Conservation (phyloP, 768 basidiomycete species). For the Symmetrospora coprosmae region DNA sequence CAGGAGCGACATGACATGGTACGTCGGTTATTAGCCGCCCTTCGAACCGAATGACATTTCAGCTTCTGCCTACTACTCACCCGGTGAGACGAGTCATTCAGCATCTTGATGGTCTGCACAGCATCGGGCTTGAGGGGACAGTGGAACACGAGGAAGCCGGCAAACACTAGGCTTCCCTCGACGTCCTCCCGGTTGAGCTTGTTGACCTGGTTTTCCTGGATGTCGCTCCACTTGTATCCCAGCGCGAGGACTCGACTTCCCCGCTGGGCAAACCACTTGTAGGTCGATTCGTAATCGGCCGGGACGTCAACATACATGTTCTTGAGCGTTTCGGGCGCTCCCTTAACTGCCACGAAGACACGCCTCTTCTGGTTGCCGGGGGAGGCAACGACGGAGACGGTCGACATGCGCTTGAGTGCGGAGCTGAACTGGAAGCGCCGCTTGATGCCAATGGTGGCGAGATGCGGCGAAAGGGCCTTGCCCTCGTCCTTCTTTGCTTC, state of each 20-base stretch:
- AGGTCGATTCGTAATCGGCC: conserved; percentile 74
- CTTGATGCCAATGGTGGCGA: conserved; percentile 51
- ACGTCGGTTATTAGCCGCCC: not conserved
- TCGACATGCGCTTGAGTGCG: conserved; percentile 93
- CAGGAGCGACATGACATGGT: too few species aligned
- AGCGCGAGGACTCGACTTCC: conserved; percentile 89
- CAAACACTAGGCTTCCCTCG: conserved; percentile 65
- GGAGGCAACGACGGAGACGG: conserved; percentile 45
- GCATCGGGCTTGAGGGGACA: conserved; percentile 93
- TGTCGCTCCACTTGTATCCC: conserved; percentile 69
- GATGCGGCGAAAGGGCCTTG: conserved; percentile 24
- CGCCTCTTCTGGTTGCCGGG: conserved; percentile 11
- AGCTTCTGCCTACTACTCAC: conserved; percentile 45
- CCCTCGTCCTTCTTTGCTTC: conserved; percentile 36
- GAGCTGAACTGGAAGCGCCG: conserved; percentile 97
- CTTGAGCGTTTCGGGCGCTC: conserved; percentile 93
- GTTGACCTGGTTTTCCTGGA: conserved; percentile 71
- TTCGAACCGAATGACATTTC: not conserved
- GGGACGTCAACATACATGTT: conserved; percentile 65
- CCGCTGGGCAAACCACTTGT: conserved; percentile 80
- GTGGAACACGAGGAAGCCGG: conserved; percentile 97
- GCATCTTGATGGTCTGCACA: conserved; percentile 74
- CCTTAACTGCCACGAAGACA: conserved; percentile 58
- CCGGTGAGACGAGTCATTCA: conserved; percentile 88
- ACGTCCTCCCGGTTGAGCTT: conserved; percentile 67